Base-by-base conservation (phyloP, 768 basidiomycete species). In the Kwoniella dejecticola region DNA sequence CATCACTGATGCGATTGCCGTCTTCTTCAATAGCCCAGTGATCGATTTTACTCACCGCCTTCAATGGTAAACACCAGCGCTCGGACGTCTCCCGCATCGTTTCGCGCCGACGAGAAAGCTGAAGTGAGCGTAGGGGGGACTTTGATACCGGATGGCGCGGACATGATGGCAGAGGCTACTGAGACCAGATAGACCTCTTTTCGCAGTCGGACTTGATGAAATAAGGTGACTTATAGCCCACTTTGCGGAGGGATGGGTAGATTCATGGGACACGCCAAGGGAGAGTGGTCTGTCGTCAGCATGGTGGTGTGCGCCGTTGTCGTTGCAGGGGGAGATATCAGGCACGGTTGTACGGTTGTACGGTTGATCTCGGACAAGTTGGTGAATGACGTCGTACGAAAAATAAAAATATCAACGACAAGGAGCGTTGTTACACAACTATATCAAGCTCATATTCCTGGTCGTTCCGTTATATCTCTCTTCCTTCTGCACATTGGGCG, bases 131-230 rank as follows among this genome's bases (percentile, higher is more conserved):
- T 50, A 17, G 62, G 52, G 2, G 77, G 68, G 17, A 79, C 74
- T 40, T 73, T 71, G 66, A 79, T 69, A 36, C 77, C 77, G n/a
- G 77, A 79, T 21, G 71, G 72, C 52, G 76, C 74, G 27, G 77
- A 79, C 77, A 79, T 79, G 53, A 33, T 66, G 58, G 5, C 4
- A 19, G 13, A 17, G 52, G 33, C n/a, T 15, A 24, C 17, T 24
- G 24, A n/a, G 19, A 24, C n/a, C 33, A 15, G 33, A 7, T 36
- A 15, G 7, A 15, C n/a, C n/a, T n/a, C n/a, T n/a, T n/a, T n/a
- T n/a, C n/a, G n/a, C n/a, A n/a, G n/a, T n/a, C n/a, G n/a, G n/a
- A n/a, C n/a, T n/a, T n/a, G n/a, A n/a, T n/a, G n/a, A n/a, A 8
- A 38, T 38, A 38, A 38, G 36, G 36, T 38, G n/a, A n/a, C n/a